Base-by-base conservation (phyloP, 345 rosid genomes). In the Nasturtium officinale region DNA sequence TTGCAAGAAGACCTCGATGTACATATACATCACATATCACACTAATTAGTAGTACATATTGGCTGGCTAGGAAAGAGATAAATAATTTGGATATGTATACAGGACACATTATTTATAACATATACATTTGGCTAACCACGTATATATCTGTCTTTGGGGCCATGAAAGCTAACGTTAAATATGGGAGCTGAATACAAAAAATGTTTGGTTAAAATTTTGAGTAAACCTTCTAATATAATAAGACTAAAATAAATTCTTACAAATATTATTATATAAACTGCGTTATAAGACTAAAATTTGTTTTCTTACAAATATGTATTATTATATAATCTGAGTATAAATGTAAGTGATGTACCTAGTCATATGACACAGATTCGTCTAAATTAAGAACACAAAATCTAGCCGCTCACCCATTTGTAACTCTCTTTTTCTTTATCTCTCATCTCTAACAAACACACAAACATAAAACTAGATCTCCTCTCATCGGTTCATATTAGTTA, bases 381-480 rank as follows among this genome's bases (percentile, higher is more conserved):
- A 50, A 25, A 25, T 48, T 48, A 37, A 16, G 60, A 60, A 15
- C 67, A n/a, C 33, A 53, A 30, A 18, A 21, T 7, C 37, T 7
- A 26, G 17, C 32, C 16, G 40, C 33, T 28, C 61, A 38, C 13
- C 25, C 35, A 61, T 51, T 17, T 3, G 26, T 52, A 40, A 43
- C 45, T 52, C 69, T 62, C 46, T 21, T 13, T 21, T 7, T 70
- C 40, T 28, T 68, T 58, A 3, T 48, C 9, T 50, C 47, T 66
- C 70, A 30, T 42, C n/a, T n/a, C n/a, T n/a, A n/a, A n/a, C 20
- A 42, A n/a, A 30, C 62, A 69, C 52, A 71, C 15, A 71, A 9
- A 60, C 67, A 23, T 48, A 48, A 7, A 47, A 11, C 40, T 58
- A 42, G 0, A 5, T 15, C 58, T 46, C 5, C 28, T 26, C 15